These are phyloP conservation scores for Yarrowia porcina DNA, from an alignment of 805 yeast species.

Conservation along the genomic window DNA sequence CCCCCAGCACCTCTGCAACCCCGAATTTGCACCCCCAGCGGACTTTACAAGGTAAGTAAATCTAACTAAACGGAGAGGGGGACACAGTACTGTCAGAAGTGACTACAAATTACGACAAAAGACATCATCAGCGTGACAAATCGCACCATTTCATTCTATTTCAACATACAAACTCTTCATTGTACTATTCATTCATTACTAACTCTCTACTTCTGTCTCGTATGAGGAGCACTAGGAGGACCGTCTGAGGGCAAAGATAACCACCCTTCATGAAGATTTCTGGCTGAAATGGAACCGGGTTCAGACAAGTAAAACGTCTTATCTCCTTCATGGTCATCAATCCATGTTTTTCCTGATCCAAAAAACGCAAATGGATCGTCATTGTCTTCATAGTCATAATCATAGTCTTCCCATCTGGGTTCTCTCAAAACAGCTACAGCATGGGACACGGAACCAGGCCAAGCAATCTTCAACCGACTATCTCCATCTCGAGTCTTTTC, in stretches of 20 bases:
- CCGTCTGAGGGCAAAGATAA: neutral
- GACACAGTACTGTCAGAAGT: too few species aligned
- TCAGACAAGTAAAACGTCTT: constrained; percentile 5
- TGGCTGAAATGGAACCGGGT: neutral
- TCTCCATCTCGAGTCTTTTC: constrained; percentile 8
- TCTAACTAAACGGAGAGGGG: too few species aligned
- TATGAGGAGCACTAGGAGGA: constrained; percentile 7
- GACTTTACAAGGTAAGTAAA: too few species aligned
- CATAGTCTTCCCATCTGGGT: constrained; percentile 29
- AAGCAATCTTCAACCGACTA: constrained; percentile 5
- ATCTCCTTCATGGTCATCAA: constrained; percentile 15
- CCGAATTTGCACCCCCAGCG: neutral
- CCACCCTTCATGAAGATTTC: constrained; percentile 13
- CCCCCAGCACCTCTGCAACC: neutral
- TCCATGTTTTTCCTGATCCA: constrained; percentile 29
- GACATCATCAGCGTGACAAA: too few species aligned
- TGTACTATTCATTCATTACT: too few species aligned
- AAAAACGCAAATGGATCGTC: constrained; percentile 27
- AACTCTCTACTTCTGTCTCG: neutral
- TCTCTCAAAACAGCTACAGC: constrained; percentile 21
- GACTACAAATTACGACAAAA: too few species aligned
- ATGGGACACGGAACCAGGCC: constrained; percentile 29
- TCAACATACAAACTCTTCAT: too few species aligned
- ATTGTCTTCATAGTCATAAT: constrained; percentile 26
- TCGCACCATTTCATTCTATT: too few species aligned